Conservation (phyloP, 345 rosid genomes). For the Arabidopsis arenosa region DNA sequence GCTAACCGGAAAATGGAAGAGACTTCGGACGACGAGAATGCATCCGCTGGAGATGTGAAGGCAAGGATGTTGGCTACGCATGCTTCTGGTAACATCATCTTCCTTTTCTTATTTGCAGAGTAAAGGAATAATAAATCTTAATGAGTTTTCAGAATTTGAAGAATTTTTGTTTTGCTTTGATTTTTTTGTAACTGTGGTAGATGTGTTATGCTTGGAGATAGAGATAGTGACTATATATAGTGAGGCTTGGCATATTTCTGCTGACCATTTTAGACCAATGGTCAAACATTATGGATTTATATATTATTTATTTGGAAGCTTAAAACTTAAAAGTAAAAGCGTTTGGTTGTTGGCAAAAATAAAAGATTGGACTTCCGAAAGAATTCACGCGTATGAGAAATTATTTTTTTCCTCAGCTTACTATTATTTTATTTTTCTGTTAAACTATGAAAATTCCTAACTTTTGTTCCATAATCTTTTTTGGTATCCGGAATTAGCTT, state of each 20-base stretch:
- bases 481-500: too few relatives aligned
- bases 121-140: neutral
- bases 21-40: slow-evolving; percentile 51
- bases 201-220: slow-evolving; percentile 11
- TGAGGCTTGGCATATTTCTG: neutral
- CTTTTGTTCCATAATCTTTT: too few relatives aligned
- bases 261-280: slow-evolving; percentile 27
- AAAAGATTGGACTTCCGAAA: too few relatives aligned
- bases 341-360: slow-evolving; percentile 9
- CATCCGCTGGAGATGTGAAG: slow-evolving; percentile 67
- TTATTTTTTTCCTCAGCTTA: too few relatives aligned
- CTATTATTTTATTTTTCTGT: too few relatives aligned
- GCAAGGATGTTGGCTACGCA: slow-evolving; percentile 62
- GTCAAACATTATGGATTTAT: slow-evolving; percentile 1
- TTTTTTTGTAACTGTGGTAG: neutral
- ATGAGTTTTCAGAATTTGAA: neutral
- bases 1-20: slow-evolving; percentile 63
- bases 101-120: slow-evolving; percentile 2
- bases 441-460: too few relatives aligned
- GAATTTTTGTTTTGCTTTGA: neutral
- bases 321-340: neutral
- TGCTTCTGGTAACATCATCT: slow-evolving; percentile 58
- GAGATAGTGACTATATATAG: slow-evolving; percentile 25
- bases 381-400: too few relatives aligned
- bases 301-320: neutral